Conservation (phyloP, 352 stramenopile genomes). For the Pythium rishiriense region DNA sequence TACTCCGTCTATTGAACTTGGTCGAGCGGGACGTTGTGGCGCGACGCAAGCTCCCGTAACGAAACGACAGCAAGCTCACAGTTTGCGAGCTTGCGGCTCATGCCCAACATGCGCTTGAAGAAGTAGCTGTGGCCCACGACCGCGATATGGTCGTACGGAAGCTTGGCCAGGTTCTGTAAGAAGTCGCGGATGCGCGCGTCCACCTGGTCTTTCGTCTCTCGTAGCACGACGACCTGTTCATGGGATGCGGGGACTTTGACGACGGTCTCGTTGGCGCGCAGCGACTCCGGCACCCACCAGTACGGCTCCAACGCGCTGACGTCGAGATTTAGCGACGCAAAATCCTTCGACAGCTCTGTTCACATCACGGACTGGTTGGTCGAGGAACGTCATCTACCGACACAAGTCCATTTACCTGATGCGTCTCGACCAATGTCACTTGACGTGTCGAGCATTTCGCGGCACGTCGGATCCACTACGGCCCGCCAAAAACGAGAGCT, state of each 20-base stretch:
- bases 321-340: conserved; percentile 24
- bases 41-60: conserved; percentile 29
- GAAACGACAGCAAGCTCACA: conserved; percentile 68
- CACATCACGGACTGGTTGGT: background rate
- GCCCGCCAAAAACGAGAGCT: background rate
- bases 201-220: conserved; percentile 57
- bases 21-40: conserved; percentile 13
- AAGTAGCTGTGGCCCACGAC: conserved; percentile 83
- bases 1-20: background rate
- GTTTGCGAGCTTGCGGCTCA: conserved; percentile 79
- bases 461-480: conserved; percentile 76
- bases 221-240: conserved; percentile 55
- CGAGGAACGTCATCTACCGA: no score
- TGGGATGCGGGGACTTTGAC: conserved; percentile 33
- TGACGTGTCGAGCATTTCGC: conserved; percentile 84
- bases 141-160: conserved; percentile 72
- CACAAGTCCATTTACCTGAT: conserved; percentile 36
- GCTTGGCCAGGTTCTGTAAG: conserved; percentile 43
- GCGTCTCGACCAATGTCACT: conserved; percentile 78
- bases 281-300: conserved; percentile 63
- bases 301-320: conserved; percentile 42
- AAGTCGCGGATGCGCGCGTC: conserved; percentile 72
- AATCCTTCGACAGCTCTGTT: conserved; percentile 23
- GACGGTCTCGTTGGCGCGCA: conserved; percentile 34
- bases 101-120: conserved; percentile 84